Conservation (phyloP, 2,329 filamentous ascomycete species). For the Aspergillus sp. region DNA sequence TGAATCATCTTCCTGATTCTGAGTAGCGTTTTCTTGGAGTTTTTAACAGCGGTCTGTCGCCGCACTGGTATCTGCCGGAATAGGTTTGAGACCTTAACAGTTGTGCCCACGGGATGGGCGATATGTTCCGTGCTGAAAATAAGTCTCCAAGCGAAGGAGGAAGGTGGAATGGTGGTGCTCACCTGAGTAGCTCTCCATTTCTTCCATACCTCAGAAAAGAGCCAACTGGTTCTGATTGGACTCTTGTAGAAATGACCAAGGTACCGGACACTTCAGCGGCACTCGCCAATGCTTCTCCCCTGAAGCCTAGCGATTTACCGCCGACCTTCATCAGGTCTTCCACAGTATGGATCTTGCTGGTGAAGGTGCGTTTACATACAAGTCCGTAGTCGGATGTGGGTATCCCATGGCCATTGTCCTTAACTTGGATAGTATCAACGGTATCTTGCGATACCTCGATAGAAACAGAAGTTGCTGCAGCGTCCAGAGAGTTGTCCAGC, state of each 20-base stretch:
- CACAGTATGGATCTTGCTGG: conserved; percentile 62
- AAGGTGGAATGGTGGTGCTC: conserved; percentile 8
- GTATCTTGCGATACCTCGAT: conserved; percentile 61
- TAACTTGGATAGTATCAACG: conserved; percentile 62
- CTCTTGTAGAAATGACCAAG: conserved; percentile 56
- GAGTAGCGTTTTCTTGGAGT: conserved; percentile 48
- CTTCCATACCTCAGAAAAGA: conserved; percentile 52
- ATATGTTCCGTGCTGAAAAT: conserved; percentile 35
- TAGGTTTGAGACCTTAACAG: conserved; percentile 57
- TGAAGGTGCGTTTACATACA: conserved; percentile 59
- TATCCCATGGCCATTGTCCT: conserved; percentile 65
- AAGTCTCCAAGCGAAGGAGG: background rate
- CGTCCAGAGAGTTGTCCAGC: conserved; percentile 67
- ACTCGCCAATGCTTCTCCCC: conserved; percentile 65
- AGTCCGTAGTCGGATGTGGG: conserved; percentile 54
- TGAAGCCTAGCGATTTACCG: conserved; percentile 60
- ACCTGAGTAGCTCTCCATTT: conserved; percentile 51
- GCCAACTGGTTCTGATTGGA: conserved; percentile 58
- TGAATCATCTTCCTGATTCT: conserved; percentile 57
- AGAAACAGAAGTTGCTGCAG: conserved; percentile 56
- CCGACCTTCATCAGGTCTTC: conserved; percentile 58
- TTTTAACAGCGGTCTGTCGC: conserved; percentile 55
- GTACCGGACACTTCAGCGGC: conserved; percentile 58
- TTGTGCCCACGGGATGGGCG: conserved; percentile 62
- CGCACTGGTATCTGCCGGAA: conserved; percentile 61